Percentiles rank a stretch among this genome's conserved stretches.
phyloP scores from a whole-genome alignment of 2,329 filamentous ascomycete genomes.

The Neonectria magnoliae region DNA sequence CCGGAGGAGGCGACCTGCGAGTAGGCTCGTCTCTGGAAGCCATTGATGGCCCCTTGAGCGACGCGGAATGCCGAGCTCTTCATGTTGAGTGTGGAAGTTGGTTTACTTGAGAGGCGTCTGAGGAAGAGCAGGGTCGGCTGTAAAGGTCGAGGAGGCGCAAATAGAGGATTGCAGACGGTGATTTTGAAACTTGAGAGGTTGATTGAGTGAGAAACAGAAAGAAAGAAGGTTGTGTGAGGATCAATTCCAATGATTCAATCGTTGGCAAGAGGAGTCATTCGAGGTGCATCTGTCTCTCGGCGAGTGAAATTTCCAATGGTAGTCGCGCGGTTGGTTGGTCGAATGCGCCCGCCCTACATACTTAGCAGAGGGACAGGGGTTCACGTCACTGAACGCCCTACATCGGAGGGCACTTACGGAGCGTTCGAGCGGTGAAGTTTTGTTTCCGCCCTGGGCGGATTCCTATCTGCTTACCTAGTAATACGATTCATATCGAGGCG shows the following conservation, averaged over 20 bases:
- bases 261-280: constrained; percentile 13
- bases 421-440: constrained; percentile 18
- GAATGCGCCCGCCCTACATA: constrained; percentile 3
- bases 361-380: neutral
- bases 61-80: constrained; percentile 47
- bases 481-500: too few species aligned
- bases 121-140: neutral
- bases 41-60: constrained; percentile 47
- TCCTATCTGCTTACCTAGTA: too few species aligned
- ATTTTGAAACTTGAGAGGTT: neutral
- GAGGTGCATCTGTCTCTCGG: constrained; percentile 22
- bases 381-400: constrained; percentile 13
- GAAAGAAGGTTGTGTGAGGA: neutral
- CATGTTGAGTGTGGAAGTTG: constrained; percentile 41
- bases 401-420: constrained; percentile 11
- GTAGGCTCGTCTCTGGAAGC: constrained; percentile 56
- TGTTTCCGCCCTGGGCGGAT: too few species aligned
- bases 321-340: constrained; percentile 27
- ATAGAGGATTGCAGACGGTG: neutral
- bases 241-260: constrained; percentile 3
- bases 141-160: neutral
- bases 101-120: neutral
- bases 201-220: neutral
- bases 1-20: constrained; percentile 49
- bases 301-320: constrained; percentile 36